Base-by-base conservation (phyloP, 306 rosid species). In the Cucurbita moschata region DNA sequence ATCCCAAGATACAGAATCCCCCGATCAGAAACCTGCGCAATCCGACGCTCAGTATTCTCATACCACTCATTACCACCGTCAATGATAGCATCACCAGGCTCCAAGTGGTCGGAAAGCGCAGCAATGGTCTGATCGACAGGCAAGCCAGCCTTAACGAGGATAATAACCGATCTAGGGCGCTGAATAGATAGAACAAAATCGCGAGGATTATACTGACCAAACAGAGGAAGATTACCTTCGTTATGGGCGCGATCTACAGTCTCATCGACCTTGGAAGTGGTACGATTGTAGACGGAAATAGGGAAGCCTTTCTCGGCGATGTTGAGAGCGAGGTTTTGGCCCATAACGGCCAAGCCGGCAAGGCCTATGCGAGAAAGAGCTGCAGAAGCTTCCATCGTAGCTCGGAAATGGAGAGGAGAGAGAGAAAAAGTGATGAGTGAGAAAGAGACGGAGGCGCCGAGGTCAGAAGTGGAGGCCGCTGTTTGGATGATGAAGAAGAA, bases 11-110 rank as follows among this genome's bases (percentile, higher is more conserved):
- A 93, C 10, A 93, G 87, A 30, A 93, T 44, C 0, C 97, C 98
- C 12, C 76, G 77, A 0, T 79, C 67, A 0, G 80, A 26, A 12
- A 81, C 92, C 4, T 86, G 82, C 0, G 8, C 47, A 49, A 88
- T 93, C 44, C 96, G 81, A 16, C 97, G 92, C 68, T 93, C 98
- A 14, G 96, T 90, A 49, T 93, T 93, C 70, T 86, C 85, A 23
- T 93, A 92, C 97, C 98, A 93, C 76, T 93, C 98, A 77, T 93
- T 93, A 5, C 98, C 98, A 16, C 98, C 97, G 59, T 93, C 96
- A 65, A 93, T 90, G 65, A 93, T 90, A 70, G 82, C 47, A 52
- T 90, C 98, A 1, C 98, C 98, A 15, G 97, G 88, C 21, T 93
- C 98, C 87, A 90, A 52, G 75, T 88, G 83, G 49, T 85, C 88